Percentiles rank a stretch among this genome's conserved stretches.
Evolutionary conservation across 2,329 filamentous ascomycete species (phyloP).

Genomic region (Ceratocystis ficicola): DNA sequence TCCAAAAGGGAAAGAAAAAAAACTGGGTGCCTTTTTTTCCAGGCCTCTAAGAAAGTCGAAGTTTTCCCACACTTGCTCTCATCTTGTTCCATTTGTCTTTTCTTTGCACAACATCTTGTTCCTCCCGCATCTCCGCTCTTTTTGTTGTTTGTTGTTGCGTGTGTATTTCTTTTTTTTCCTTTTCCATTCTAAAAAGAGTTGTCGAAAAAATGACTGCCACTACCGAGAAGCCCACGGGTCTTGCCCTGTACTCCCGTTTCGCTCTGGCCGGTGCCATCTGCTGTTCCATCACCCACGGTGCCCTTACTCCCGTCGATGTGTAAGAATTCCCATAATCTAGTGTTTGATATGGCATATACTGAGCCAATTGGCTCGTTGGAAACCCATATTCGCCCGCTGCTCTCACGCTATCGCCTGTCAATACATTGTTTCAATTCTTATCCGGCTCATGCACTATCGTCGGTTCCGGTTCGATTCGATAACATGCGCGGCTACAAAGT

Average conservation of each 20-base stretch:
- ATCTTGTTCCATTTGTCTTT: constrained; percentile 16
- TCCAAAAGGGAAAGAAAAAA: neutral
- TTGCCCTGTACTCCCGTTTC: constrained; percentile 85
- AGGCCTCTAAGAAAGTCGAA: constrained; percentile 11
- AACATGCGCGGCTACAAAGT: neutral
- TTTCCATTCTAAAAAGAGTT: constrained; percentile 16
- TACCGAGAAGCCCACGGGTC: constrained; percentile 35
- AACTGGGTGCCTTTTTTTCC: constrained; percentile 18
- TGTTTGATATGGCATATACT: constrained; percentile 28
- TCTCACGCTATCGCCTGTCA: neutral
- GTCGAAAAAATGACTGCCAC: constrained; percentile 36
- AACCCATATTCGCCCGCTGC: neutral
- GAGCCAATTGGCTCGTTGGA: neutral
- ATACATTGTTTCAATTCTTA: neutral
- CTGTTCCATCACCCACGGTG: constrained; percentile 96
- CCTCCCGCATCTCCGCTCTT: constrained; percentile 23
- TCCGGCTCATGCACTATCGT: neutral
- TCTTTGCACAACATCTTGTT: constrained; percentile 27
- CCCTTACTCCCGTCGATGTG: constrained; percentile 97
- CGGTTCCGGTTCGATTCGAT: neutral
- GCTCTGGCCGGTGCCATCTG: constrained; percentile 95
- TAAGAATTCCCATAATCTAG: constrained; percentile 41
- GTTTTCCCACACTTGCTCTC: constrained; percentile 20
- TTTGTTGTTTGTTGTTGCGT: constrained; percentile 22
- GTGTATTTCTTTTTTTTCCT: constrained; percentile 22